Base-by-base conservation (phyloP, 2,329 filamentous ascomycete genomes). In the Xylariaceae sp. region DNA sequence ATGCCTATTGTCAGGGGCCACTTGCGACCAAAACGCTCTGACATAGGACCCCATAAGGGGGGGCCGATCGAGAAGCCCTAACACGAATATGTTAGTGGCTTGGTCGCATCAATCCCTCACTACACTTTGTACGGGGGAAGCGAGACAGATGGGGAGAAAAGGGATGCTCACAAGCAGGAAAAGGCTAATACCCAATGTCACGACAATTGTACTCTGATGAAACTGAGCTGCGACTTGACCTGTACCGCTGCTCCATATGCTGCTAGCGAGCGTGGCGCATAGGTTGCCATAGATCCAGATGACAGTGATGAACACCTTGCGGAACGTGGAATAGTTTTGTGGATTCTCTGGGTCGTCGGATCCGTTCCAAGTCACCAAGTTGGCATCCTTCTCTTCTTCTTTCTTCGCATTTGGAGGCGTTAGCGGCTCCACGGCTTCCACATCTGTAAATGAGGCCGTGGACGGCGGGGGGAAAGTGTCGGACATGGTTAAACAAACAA, bases 11-110 rank as follows among this genome's bases (percentile, higher is more conserved):
- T 67, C 66, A 81, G 76, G 14, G 73, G 74, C 54, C 72, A 67
- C 59, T 77, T 75, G 4, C 79, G 73, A 1, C 79, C 79, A 64
- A 75, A 79, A 0, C 77, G 71, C 65, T 81, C 78, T 16, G 71
- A 75, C 6, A 76, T 65, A 0, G 78, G 78, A 4, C 74, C 78
- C 75, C 69, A 79, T 43, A 71, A 41, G 29, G 74, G 56, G 12
- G 76, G 74, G 1, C 77, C 77, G 21, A 79, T 65, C 1, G 76
- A 74, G 53, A 49, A 62, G 6, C 51, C 58, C 57, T 60, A 28
- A 31, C 28, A 37, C 16, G 16, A 43, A 19, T 17, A 33, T 4
- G 33, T 52, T 45, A 36, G 28, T 47, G 23, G 43, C 8, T 48
- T 43, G 24, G 21, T 24, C n/a, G 24, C 12, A 23, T 19, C 6